These are phyloP conservation scores for Aureobasidium zeae DNA, from an alignment of 2,329 filamentous ascomycete species.

Conservation along the genomic window DNA sequence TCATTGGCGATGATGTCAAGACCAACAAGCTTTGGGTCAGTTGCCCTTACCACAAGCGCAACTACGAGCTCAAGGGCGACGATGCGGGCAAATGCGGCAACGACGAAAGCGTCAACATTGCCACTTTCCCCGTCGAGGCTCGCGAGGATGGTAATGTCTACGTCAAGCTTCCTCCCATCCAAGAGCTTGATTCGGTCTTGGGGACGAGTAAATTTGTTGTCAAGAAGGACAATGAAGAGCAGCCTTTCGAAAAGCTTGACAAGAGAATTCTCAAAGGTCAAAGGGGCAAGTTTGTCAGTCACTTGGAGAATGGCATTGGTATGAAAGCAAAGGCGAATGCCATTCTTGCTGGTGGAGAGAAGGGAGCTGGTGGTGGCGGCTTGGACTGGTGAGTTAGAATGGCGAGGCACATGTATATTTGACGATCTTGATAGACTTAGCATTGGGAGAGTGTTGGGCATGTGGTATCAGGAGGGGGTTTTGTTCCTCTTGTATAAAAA, in stretches of 20 bases:
- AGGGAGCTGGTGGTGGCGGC: conserved; percentile 32
- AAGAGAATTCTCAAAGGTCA: conserved; percentile 48
- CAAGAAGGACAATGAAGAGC: conserved; percentile 55
- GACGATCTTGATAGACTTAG: conserved; percentile 8
- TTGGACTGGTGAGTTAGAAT: conserved; percentile 39
- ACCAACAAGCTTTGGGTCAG: conserved; percentile 68
- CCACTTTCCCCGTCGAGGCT: conserved; percentile 70
- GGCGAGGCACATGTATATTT: not conserved
- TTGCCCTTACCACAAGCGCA: conserved; percentile 83
- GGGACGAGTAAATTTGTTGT: conserved; percentile 74
- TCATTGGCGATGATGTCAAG: conserved; percentile 60
- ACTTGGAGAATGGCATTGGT: conserved; percentile 37
- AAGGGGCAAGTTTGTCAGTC: conserved; percentile 39
- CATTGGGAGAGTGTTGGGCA: conserved; percentile 14
- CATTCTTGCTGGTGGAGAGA: conserved; percentile 40
- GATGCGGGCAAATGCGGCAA: conserved; percentile 63
- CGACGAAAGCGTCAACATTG: conserved; percentile 67
- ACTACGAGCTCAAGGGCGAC: conserved; percentile 64
- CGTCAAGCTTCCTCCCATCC: conserved; percentile 67
- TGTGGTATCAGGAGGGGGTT: too few relatives aligned
- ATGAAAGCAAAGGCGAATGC: conserved; percentile 35
- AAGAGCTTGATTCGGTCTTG: conserved; percentile 69
- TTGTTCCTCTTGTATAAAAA: too few relatives aligned
- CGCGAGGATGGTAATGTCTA: conserved; percentile 69
- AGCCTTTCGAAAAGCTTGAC: conserved; percentile 49